Conservation (phyloP, 1,139 yeast genomes). For the Kluyveromyces sp. region DNA sequence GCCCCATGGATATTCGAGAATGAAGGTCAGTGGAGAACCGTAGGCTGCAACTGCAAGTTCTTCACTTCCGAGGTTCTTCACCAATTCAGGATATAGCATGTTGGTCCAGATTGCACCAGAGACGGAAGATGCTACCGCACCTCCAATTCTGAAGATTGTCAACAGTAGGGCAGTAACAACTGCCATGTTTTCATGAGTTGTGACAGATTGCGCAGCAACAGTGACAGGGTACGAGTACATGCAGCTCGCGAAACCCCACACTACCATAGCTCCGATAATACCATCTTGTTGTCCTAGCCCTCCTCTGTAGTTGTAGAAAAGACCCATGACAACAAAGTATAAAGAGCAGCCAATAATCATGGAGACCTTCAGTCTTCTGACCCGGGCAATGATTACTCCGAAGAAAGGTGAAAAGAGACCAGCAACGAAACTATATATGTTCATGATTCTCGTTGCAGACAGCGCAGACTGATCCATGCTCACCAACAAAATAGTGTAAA, state of each 20-base stretch:
- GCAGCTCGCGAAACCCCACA: slow-evolving; percentile 66
- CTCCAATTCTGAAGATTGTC: slow-evolving; percentile 48
- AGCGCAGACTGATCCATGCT: slow-evolving; percentile 48
- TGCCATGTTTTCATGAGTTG: slow-evolving; percentile 56
- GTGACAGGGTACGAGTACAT: slow-evolving; percentile 60
- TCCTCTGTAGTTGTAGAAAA: slow-evolving; percentile 50
- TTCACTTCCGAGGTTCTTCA: slow-evolving; percentile 19
- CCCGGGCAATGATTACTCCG: slow-evolving; percentile 45
- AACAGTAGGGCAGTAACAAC: slow-evolving; percentile 47
- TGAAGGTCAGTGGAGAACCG: slow-evolving; percentile 42
- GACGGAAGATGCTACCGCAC: slow-evolving; percentile 39
- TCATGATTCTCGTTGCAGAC: slow-evolving; percentile 60
- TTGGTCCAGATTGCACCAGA: slow-evolving; percentile 61
- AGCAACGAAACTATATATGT: slow-evolving; percentile 57
- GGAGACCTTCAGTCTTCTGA: slow-evolving; percentile 49
- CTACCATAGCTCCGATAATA: slow-evolving; percentile 54
- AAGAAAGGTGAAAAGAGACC: slow-evolving; percentile 51
- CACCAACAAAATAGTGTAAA: slow-evolving; percentile 55
- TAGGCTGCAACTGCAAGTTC: slow-evolving; percentile 42
- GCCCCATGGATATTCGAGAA: slow-evolving; percentile 45
- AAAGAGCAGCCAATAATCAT: slow-evolving; percentile 48
- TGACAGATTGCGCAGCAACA: slow-evolving; percentile 52
- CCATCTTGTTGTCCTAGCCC: slow-evolving; percentile 43
- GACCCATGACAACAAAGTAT: slow-evolving; percentile 54
- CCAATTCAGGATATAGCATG: slow-evolving; percentile 32